Conservation (phyloP, 2,329 filamentous ascomycete species). For the Nigrograna mackinnonii region DNA sequence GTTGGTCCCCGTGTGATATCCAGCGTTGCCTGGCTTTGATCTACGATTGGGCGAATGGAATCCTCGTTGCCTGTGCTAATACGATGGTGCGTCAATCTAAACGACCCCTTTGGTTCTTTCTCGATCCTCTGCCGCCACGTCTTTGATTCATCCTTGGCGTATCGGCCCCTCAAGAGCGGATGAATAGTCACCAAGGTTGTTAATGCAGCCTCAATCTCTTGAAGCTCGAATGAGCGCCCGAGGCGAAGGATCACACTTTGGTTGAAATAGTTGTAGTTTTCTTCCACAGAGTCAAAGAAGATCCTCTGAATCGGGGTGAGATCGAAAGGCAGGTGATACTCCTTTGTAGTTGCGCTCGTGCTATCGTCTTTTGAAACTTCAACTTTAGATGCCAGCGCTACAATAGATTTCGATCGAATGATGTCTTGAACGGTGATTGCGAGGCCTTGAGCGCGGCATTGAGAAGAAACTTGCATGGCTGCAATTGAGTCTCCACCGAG, state of each 20-base stretch:
- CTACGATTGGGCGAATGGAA: constrained; percentile 23
- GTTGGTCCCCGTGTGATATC: constrained; percentile 41
- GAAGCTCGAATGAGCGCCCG: constrained; percentile 21
- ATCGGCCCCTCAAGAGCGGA: constrained; percentile 46
- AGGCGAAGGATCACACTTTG: constrained; percentile 33
- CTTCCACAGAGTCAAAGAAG: constrained; percentile 30
- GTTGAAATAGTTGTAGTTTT: constrained; percentile 33
- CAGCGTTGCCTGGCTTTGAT: constrained; percentile 33
- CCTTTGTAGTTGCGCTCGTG: constrained; percentile 6
- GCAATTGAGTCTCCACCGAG: constrained; percentile 40
- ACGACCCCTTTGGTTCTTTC: constrained; percentile 23
- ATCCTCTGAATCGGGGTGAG: constrained; percentile 33
- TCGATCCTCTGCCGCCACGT: constrained; percentile 38
- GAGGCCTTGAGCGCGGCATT: constrained; percentile 32
- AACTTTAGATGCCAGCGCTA: constrained; percentile 23
- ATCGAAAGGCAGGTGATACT: constrained; percentile 28
- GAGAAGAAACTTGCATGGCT: constrained; percentile 38
- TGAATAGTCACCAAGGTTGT: constrained; percentile 37
- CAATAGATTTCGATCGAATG: constrained; percentile 35
- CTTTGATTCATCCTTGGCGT: constrained; percentile 23
- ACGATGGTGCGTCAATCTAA: constrained; percentile 25
- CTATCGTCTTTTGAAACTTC: constrained; percentile 12
- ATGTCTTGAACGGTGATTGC: constrained; percentile 36
- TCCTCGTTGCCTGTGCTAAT: constrained; percentile 13
- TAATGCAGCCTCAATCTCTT: constrained; percentile 31